Evolutionary conservation across 495 filamentous ascomycete species (phyloP), one percentile per base, ranked within the genome.

Genomic region (Rostrohypoxylon terebratum): DNA sequence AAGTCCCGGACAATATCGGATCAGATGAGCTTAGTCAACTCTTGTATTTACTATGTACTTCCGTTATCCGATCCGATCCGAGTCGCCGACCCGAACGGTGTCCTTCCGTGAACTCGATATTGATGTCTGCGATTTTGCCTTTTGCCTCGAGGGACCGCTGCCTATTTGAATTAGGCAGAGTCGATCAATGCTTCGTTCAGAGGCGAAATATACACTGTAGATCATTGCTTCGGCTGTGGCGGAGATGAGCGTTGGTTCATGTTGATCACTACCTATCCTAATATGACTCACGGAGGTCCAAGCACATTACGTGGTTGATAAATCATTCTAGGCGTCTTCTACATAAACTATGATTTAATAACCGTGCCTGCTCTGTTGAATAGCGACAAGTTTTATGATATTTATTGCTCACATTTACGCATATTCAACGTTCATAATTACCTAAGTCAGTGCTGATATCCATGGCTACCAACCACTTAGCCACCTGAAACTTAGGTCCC

Each of bases 231-330:
- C 20, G 20, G n/a, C 34, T n/a, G 51, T 28, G n/a, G 31, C 34
- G 14, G 14, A 55, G n/a, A 31, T 36, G 20, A 16, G 13, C 4
- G 28, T 14, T 51, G 0, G 33, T 11, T 54, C 13, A 14, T 54
- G 51, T 36, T 36, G 51, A 55, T 36, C 31, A 3, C n/a, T 36
- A 55, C 36, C n/a, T 36, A 55, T 55, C 8, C 16, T 55, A 36
- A 10, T 36, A 16, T 55, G 51, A 55, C 51, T 55, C 51, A 55
- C 51, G 20, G n/a, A 20, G 25, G 36, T 34, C 34, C 55, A n/a
- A 23, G 28, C 54, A 40, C 13, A 20, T 14, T 11, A 14, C 14
- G 20, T 7, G 25, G 13, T 40, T 21, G 4, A 11, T 23, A 4
- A 7, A 36, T 38, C 38, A 13, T 4, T 57, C 34, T 20, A 40